phyloP scores from a whole-genome alignment of 768 basidiomycete genomes.

The Boletus rufocinnamomeus region DNA sequence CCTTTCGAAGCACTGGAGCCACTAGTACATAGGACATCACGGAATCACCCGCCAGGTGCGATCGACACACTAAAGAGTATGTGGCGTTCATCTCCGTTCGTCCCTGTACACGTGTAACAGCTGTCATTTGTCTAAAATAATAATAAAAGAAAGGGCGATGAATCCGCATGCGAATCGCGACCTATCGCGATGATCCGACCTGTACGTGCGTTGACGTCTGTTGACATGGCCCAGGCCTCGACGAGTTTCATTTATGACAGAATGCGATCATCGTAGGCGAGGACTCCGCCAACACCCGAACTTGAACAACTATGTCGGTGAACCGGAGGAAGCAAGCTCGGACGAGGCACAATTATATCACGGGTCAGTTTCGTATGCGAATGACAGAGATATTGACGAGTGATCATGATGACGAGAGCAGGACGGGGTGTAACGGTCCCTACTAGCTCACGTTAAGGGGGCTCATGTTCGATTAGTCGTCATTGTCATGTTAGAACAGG shows the following conservation, averaged over 20 bases:
- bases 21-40: conserved; percentile 38
- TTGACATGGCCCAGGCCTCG: too few species aligned
- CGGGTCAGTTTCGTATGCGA: background rate
- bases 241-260: background rate
- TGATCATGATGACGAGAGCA: background rate
- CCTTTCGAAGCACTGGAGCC: conserved; percentile 36
- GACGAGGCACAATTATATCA: background rate
- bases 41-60: conserved; percentile 36
- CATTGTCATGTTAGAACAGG: background rate
- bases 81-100: conserved; percentile 9
- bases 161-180: background rate
- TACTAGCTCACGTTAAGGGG: background rate
- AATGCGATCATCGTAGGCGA: background rate
- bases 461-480: background rate
- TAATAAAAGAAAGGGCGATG: too few species aligned
- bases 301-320: too few species aligned
- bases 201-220: background rate
- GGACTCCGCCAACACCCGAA: background rate
- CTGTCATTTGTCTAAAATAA: background rate
- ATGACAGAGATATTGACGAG: background rate
- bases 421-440: background rate
- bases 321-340: background rate
- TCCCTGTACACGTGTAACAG: background rate
- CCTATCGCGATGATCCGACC: background rate
- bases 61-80: conserved; percentile 14